Evolutionary conservation across 2,329 filamentous ascomycete species (phyloP).

Genomic region (Alternaria tenuissima): DNA sequence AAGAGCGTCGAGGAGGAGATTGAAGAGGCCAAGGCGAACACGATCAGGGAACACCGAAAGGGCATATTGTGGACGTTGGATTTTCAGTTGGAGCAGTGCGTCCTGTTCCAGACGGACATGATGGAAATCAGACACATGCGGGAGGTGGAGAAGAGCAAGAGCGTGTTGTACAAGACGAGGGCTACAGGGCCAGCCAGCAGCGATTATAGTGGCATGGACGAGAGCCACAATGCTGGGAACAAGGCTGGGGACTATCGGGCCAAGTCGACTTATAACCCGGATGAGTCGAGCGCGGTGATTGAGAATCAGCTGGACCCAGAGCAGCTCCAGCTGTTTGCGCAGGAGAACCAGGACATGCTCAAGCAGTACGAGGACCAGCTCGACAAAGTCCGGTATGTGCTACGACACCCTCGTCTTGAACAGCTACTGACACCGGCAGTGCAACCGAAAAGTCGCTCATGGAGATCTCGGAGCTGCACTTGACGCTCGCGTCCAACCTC

Average conservation of each 20-base stretch:
- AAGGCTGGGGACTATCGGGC: slow-evolving; percentile 38
- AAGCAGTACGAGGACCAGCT: slow-evolving; percentile 93
- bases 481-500: slow-evolving; percentile 85
- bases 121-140: slow-evolving; percentile 88
- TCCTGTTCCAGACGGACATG: slow-evolving; percentile 84
- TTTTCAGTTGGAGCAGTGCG: slow-evolving; percentile 76
- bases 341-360: slow-evolving; percentile 91
- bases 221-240: slow-evolving; percentile 13
- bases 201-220: slow-evolving; percentile 34
- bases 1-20: slow-evolving; percentile 72
- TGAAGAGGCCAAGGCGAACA: slow-evolving; percentile 75
- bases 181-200: slow-evolving; percentile 38
- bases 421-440: slow-evolving; percentile 57
- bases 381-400: slow-evolving; percentile 85
- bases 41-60: slow-evolving; percentile 76
- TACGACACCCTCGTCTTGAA: background rate
- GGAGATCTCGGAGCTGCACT: slow-evolving; percentile 93
- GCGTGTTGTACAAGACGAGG: slow-evolving; percentile 76
- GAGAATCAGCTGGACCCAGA: slow-evolving; percentile 76
- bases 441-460: slow-evolving; percentile 88
- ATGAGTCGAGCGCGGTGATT: slow-evolving; percentile 45
- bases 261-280: slow-evolving; percentile 32
- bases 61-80: slow-evolving; percentile 84
- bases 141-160: slow-evolving; percentile 89
- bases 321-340: slow-evolving; percentile 90